A percentile compares a stretch with the other conserved stretches of the same genome.
phyloP scores from a whole-genome alignment of 768 basidiomycete genomes.

The Boletus edulis region DNA sequence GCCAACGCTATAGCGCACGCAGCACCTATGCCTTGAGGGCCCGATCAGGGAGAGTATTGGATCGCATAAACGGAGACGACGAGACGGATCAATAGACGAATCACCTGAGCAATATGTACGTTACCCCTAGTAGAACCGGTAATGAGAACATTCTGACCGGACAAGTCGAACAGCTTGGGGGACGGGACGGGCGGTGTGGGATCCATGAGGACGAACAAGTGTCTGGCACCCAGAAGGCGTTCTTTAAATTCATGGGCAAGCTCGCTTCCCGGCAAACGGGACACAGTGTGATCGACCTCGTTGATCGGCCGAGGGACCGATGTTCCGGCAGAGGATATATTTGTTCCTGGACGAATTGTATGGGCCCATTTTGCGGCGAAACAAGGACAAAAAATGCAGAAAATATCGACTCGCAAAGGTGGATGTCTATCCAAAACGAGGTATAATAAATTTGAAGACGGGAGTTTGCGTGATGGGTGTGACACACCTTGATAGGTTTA shows the following conservation, averaged over 20 bases:
- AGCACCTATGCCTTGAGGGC: constrained; percentile 47
- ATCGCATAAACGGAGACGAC: constrained; percentile 13
- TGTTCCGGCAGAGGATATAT: constrained; percentile 16
- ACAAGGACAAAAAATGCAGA: constrained; percentile 4
- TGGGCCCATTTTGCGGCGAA: constrained; percentile 1
- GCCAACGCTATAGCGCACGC: constrained; percentile 55
- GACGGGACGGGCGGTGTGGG: constrained; percentile 48
- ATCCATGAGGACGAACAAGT: constrained; percentile 40
- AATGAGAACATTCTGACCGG: constrained; percentile 67
- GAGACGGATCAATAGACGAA: background rate
- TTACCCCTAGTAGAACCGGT: constrained; percentile 79
- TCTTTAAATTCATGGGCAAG: constrained; percentile 21
- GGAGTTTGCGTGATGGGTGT: constrained; percentile 24
- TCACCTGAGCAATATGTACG: constrained; percentile 22
- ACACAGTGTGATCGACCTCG: constrained; percentile 23
- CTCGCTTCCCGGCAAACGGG: background rate
- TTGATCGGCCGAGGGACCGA: constrained; percentile 34
- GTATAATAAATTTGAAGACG: constrained; percentile 22
- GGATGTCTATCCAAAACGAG: constrained; percentile 20
- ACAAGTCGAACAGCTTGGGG: constrained; percentile 63
- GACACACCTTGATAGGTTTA: constrained; percentile 25
- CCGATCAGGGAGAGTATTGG: constrained; percentile 7
- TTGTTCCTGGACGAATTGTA: background rate
- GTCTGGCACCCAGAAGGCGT: constrained; percentile 8
- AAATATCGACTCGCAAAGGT: constrained; percentile 11